Percentiles rank a stretch among this genome's conserved stretches.
Evolutionary conservation across 1,284 basidiomycete genomes (phyloP).

Genomic region (Cutaneotrichosporon daszewskae): DNA sequence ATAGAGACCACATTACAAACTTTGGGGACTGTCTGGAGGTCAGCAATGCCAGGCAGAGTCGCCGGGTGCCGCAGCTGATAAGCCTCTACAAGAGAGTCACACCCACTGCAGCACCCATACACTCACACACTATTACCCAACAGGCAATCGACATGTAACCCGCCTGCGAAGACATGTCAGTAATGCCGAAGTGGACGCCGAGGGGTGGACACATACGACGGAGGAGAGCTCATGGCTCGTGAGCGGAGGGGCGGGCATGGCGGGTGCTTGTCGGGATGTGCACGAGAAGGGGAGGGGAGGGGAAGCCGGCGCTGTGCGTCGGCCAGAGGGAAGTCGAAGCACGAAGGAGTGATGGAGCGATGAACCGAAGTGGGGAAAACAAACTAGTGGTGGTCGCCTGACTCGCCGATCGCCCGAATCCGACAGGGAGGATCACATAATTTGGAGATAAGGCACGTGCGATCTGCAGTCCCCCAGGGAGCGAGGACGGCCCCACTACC

Average conservation of each 20-base stretch:
- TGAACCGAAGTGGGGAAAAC: not conserved
- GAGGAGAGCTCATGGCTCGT: constrained; percentile 7
- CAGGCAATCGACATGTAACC: constrained; percentile 31
- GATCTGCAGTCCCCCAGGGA: too few relatives aligned
- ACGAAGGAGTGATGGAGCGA: not conserved
- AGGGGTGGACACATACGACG: constrained; percentile 42
- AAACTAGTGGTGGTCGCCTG: too few relatives aligned
- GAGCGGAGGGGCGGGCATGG: constrained; percentile 1
- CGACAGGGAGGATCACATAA: too few relatives aligned
- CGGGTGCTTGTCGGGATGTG: not conserved
- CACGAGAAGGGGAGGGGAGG: not conserved
- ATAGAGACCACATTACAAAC: constrained; percentile 7
- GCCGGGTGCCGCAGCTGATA: not conserved
- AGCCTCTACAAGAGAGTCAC: not conserved
- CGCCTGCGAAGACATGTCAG: constrained; percentile 13
- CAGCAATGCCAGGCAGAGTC: not conserved
- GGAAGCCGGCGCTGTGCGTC: not conserved
- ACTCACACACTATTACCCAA: constrained; percentile 37
- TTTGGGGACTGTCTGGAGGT: constrained; percentile 29
- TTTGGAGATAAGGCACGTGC: too few relatives aligned
- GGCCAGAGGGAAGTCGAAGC: not conserved
- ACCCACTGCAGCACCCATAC: not conserved
- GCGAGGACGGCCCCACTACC: too few relatives aligned
- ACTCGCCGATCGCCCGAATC: too few relatives aligned
- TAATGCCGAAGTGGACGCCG: not conserved